phyloP scores from a whole-genome alignment of 352 stramenopile genomes.

The Globisporangium carolinianum region DNA sequence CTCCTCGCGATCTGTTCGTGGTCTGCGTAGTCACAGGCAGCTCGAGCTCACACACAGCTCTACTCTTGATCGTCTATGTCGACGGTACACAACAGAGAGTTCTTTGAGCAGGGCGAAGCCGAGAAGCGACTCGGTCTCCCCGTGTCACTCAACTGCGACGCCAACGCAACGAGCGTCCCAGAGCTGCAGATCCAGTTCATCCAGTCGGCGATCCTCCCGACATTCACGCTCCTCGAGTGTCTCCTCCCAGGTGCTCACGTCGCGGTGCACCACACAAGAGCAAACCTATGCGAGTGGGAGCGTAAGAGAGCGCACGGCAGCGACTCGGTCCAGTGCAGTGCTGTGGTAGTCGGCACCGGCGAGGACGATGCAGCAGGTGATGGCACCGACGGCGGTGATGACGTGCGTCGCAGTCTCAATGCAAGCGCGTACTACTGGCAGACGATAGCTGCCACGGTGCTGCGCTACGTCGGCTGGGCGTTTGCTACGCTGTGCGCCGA shows the following conservation, averaged over 20 bases:
- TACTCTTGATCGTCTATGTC: background rate
- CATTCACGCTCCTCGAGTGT: constrained; percentile 15
- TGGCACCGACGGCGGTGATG: too few species aligned
- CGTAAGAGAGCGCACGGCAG: background rate
- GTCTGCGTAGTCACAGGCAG: too few species aligned
- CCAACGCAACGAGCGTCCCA: constrained; percentile 11
- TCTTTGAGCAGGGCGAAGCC: constrained; percentile 21
- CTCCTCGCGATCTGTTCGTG: too few species aligned
- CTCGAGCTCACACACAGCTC: too few species aligned
- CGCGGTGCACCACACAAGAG: constrained; percentile 5
- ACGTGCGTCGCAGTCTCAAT: background rate
- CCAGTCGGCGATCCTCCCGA: constrained; percentile 17
- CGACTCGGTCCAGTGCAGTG: background rate
- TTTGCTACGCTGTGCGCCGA: background rate
- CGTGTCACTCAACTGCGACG: constrained; percentile 18
- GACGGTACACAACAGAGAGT: constrained; percentile 11
- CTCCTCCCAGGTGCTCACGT: constrained; percentile 12
- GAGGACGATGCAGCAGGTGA: too few species aligned
- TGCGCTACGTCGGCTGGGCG: background rate
- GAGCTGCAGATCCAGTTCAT: constrained; percentile 28
- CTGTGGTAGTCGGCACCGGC: too few species aligned
- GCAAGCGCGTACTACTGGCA: background rate
- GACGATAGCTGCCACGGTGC: background rate
- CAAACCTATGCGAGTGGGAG: constrained; percentile 17
- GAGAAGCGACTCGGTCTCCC: constrained; percentile 15